A percentile compares a stretch with the other conserved stretches of the same genome.
These are phyloP conservation scores for Massarina eburnea DNA, from an alignment of 2,329 filamentous ascomycete species.

Conservation along the genomic window DNA sequence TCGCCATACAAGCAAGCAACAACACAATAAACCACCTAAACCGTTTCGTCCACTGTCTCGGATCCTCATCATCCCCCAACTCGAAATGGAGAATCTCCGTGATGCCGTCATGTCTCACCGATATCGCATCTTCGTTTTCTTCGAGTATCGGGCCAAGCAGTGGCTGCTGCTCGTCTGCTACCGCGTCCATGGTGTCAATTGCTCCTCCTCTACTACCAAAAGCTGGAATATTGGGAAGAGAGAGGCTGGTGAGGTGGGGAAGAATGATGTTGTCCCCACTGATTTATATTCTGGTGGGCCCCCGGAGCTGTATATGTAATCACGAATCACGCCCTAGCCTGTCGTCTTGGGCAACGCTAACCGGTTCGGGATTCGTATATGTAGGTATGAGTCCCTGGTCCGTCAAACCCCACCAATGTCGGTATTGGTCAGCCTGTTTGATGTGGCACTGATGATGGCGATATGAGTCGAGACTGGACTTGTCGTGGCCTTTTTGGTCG, in stretches of 20 bases:
- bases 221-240: neutral
- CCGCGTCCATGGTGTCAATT: slow-evolving; percentile 1
- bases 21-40: slow-evolving; percentile 39
- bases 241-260: neutral
- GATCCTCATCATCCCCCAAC: slow-evolving; percentile 29
- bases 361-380: too few species aligned
- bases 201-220: neutral
- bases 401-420: too few species aligned
- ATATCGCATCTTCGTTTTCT: slow-evolving; percentile 14
- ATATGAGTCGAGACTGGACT: neutral
- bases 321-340: too few species aligned
- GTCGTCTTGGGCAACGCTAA: too few species aligned
- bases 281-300: too few species aligned
- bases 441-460: too few species aligned
- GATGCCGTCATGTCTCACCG: slow-evolving; percentile 18
- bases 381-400: too few species aligned
- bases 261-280: too few species aligned
- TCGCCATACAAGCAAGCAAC: slow-evolving; percentile 37
- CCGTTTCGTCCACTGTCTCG: slow-evolving; percentile 30
- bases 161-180: slow-evolving; percentile 32
- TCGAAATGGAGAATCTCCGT: slow-evolving; percentile 30
- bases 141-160: slow-evolving; percentile 26
- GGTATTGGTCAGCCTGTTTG: too few species aligned
- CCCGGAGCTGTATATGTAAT: too few species aligned
- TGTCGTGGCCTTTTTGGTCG: too few species aligned